phyloP scores from a whole-genome alignment of 2,329 filamentous ascomycete genomes.

The Ploettnerulaceae sp. region DNA sequence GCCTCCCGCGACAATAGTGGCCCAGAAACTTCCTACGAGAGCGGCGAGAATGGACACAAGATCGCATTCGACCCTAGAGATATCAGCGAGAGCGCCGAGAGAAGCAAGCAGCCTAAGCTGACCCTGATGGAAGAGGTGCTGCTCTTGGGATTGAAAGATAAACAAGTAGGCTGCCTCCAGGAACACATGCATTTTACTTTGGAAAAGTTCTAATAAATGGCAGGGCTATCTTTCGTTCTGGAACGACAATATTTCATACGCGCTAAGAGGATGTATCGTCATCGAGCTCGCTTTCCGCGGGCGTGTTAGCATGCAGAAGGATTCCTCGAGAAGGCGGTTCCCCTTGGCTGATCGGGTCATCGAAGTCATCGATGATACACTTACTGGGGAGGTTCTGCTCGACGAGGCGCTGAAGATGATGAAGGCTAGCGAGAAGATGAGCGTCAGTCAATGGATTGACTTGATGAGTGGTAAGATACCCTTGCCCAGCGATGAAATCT shows the following conservation, averaged over 20 bases:
- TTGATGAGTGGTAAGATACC: constrained; percentile 77
- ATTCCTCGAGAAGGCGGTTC: constrained; percentile 85
- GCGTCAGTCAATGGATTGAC: constrained; percentile 98
- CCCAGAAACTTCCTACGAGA: constrained; percentile 83
- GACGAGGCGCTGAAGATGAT: constrained; percentile 99
- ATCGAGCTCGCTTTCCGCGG: constrained; percentile 95
- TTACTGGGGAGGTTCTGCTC: constrained; percentile 93
- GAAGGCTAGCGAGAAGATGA: constrained; percentile 99
- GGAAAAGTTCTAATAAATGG: constrained; percentile 15
- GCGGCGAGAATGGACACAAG: constrained; percentile 92
- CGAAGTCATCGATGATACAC: constrained; percentile 92
- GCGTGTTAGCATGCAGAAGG: constrained; percentile 97
- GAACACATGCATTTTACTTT: constrained; percentile 9
- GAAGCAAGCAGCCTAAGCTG: constrained; percentile 96
- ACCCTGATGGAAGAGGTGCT: constrained; percentile 98
- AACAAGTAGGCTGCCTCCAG: constrained; percentile 64
- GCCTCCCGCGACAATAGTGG: constrained; percentile 50
- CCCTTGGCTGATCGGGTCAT: constrained; percentile 89
- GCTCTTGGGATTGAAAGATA: constrained; percentile 93
- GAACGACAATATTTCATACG: constrained; percentile 99
- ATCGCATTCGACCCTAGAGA: constrained; percentile 97
- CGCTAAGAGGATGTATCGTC: constrained; percentile 94
- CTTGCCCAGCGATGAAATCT: constrained; percentile 6
- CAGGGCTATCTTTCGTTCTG: constrained; percentile 98
- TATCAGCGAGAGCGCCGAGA: constrained; percentile 92